Evolutionary conservation across 352 stramenopile genomes (phyloP), one percentile per base, ranked within the genome.

Genomic region (Globisporangium okanoganense): DNA sequence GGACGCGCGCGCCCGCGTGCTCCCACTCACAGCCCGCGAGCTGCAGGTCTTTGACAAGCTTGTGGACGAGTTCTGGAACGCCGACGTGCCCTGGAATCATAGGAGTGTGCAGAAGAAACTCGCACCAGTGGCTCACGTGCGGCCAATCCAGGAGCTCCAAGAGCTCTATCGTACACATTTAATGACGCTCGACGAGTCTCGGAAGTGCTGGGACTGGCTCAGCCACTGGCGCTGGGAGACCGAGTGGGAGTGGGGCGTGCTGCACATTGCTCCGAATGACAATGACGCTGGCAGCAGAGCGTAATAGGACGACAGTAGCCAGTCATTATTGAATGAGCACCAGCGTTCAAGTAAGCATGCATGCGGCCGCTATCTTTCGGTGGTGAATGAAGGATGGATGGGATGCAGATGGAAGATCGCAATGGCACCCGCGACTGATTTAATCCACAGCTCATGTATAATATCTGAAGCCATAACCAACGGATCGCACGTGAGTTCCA

Each of bases 21-120:
- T 65, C 2, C 79, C 83, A 3, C 64, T 73, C 14, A 73, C 56
- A 1, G 52, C 67, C 0, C 54, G 61, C 18, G 83, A 92, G 51
- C 29, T 48, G 1, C 56, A 66, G 20, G 45, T 88, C 14, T 90
- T 90, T 61, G 70, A 78, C 22, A 55, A 79, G 41, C 65, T 92
- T 6, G 59, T 88, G 2, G 73, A 86, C 18, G 76, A 90, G 53
- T 87, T 80, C 55, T 92, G 83, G 83, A 86, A 88, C 50, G 73
- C 83, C 5, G 66, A 75, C 3, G 73, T 92, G 20, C 65, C 75
- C 20, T 90, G 82, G 82, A 56, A 60, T 1, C 78, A 65, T 47
- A 27, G 55, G 10, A 73, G 62, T 24, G 62, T 88, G 25, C 80
- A 87, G 59, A 62, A 56, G n/a, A 71, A 67, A 41, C 65, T 67